phyloP scores from a whole-genome alignment of 1,139 yeast genomes.

The Zygosaccharomyces pseudobailii region DNA sequence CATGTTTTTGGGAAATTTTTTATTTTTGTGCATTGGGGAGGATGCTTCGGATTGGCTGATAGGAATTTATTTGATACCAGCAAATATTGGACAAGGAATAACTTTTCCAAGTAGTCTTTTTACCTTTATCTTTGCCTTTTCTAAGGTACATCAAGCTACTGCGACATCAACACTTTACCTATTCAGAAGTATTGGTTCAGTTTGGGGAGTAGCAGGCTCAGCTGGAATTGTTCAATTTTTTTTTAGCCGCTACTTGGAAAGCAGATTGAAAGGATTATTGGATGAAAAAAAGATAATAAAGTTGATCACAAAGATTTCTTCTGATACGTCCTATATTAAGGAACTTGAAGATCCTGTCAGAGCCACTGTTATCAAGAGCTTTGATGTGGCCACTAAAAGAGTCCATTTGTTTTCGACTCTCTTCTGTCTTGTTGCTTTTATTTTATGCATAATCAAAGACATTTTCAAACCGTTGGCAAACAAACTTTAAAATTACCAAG shows the following conservation, averaged over 20 bases:
- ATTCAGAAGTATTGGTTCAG: slow-evolving; percentile 40
- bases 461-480: not conserved
- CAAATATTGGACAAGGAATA: slow-evolving; percentile 42
- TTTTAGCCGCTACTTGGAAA: slow-evolving; percentile 7
- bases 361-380: slow-evolving; percentile 12
- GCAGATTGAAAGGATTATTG: slow-evolving; percentile 6
- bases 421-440: slow-evolving; percentile 7
- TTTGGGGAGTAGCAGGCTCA: slow-evolving; percentile 40
- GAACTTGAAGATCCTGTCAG: slow-evolving; percentile 11
- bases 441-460: slow-evolving; percentile 5
- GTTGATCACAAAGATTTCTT: slow-evolving; percentile 9
- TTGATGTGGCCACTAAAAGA: slow-evolving; percentile 10
- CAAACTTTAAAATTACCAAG: too few species aligned
- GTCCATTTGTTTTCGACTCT: slow-evolving; percentile 13
- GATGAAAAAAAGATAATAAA: slow-evolving; percentile 9
- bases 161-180: slow-evolving; percentile 41
- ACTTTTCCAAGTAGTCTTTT: slow-evolving; percentile 40
- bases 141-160: slow-evolving; percentile 34
- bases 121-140: slow-evolving; percentile 38
- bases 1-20: slow-evolving; percentile 37
- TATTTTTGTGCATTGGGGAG: slow-evolving; percentile 31
- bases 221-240: slow-evolving; percentile 32
- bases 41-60: slow-evolving; percentile 29
- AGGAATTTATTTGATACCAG: slow-evolving; percentile 35
- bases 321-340: slow-evolving; percentile 12